Percentiles rank a stretch among this genome's conserved stretches.
Evolutionary conservation across 2,329 filamentous ascomycete genomes (phyloP).

Genomic region (Alternaria brassicae): DNA sequence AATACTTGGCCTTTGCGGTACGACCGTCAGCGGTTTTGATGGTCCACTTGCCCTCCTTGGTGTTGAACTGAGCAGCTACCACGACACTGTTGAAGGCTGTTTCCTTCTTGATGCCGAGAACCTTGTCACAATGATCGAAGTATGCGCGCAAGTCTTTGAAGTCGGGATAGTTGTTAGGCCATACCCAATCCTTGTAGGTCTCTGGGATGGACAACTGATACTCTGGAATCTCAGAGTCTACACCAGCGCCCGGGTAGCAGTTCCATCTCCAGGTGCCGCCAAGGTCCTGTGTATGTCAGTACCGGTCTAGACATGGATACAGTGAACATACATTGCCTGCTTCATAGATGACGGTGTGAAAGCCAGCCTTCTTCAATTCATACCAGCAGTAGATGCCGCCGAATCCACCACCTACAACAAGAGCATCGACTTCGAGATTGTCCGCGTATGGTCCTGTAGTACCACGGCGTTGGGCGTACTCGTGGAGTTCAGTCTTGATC

Average conservation of each 20-base stretch:
- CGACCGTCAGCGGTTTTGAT: constrained; percentile 58
- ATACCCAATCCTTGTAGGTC: constrained; percentile 59
- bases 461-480: background rate
- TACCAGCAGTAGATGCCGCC: constrained; percentile 43
- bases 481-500: constrained; percentile 7
- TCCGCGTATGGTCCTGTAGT: constrained; percentile 7
- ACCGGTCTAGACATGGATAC: background rate
- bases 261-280: background rate
- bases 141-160: constrained; percentile 60
- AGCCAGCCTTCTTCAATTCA: background rate
- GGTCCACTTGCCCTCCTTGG: constrained; percentile 54
- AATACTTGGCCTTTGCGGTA: constrained; percentile 55
- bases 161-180: constrained; percentile 58
- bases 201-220: constrained; percentile 54
- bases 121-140: constrained; percentile 64
- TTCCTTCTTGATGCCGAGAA: constrained; percentile 61
- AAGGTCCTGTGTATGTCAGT: background rate
- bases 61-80: constrained; percentile 57
- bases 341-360: constrained; percentile 18
- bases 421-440: constrained; percentile 43
- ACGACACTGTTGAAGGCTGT: constrained; percentile 61
- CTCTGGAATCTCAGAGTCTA: constrained; percentile 52
- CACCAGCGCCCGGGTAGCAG: constrained; percentile 45
- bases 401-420: constrained; percentile 44
- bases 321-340: background rate